Conservation (phyloP, 2,329 filamentous ascomycete genomes). For the Epichloe gansuensis region DNA sequence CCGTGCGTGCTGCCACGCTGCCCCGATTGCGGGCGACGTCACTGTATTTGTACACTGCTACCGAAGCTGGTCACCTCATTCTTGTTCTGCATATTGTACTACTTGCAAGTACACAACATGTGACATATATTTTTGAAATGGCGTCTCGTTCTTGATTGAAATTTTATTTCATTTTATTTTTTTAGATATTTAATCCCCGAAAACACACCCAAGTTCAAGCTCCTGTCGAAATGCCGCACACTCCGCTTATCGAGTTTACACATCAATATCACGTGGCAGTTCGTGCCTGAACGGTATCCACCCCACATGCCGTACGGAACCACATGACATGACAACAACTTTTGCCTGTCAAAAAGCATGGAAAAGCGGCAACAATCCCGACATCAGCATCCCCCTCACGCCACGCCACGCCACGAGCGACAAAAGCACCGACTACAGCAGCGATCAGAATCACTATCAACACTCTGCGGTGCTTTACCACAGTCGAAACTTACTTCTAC, state of each 20-base stretch:
- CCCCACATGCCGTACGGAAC: constrained; percentile 1
- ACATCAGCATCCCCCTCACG: background rate
- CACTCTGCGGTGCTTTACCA: background rate
- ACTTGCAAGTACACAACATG: background rate
- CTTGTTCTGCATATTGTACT: background rate
- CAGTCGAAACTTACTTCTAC: background rate
- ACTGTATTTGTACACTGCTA: background rate
- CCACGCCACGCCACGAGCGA: background rate
- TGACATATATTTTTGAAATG: background rate
- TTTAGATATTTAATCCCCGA: background rate
- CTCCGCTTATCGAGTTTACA: background rate
- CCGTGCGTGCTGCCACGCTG: background rate
- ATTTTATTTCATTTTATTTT: background rate
- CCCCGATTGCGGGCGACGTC: background rate
- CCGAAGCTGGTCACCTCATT: background rate
- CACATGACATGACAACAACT: constrained; percentile 4
- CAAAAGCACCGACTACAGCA: background rate
- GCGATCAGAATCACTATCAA: background rate
- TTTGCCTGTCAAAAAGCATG: background rate
- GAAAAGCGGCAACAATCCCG: background rate
- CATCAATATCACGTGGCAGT: constrained; percentile 2
- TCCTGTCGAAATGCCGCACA: background rate
- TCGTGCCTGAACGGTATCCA: background rate
- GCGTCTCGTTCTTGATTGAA: background rate
- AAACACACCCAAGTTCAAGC: background rate